Conservation (phyloP, 1,284 basidiomycete genomes). For the Trichosporon ovoides region DNA sequence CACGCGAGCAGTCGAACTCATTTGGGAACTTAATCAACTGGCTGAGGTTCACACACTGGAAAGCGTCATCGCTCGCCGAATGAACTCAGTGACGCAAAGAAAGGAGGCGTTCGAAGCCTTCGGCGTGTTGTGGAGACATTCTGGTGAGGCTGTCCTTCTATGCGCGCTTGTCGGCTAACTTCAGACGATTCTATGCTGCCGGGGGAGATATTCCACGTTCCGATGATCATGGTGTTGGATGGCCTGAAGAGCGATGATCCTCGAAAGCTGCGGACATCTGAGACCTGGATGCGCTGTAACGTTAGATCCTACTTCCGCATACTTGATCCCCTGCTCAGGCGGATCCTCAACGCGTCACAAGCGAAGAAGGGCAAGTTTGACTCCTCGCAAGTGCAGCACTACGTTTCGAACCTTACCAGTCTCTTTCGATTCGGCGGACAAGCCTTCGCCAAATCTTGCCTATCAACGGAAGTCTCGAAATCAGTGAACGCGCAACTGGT, state of each 20-base stretch:
- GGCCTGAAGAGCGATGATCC: conserved; percentile 71
- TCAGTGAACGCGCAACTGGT: conserved; percentile 19
- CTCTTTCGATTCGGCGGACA: conserved; percentile 82
- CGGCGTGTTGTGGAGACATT: conserved; percentile 85
- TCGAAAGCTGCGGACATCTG: conserved; percentile 65
- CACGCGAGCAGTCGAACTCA: conserved; percentile 71
- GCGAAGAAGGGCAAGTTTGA: conserved; percentile 6
- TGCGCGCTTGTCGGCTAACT: conserved; percentile 1
- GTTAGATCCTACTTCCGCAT: conserved; percentile 84
- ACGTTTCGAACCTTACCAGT: conserved; percentile 62
- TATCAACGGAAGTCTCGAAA: conserved; percentile 20
- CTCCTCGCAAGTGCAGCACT: conserved; percentile 21
- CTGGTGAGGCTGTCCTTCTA: conserved; percentile 54
- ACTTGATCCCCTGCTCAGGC: conserved; percentile 77
- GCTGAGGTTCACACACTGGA: conserved; percentile 55
- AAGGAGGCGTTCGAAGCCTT: conserved; percentile 72
- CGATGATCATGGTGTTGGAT: conserved; percentile 82
- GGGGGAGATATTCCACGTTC: conserved; percentile 73
- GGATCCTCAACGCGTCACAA: conserved; percentile 33
- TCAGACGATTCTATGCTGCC: conserved; percentile 75
- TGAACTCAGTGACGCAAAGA: conserved; percentile 15
- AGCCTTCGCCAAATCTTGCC: conserved; percentile 51
- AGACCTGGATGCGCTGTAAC: conserved; percentile 93
- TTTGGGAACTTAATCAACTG: conserved; percentile 60
- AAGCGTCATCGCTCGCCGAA: conserved; percentile 55